Evolutionary conservation across 805 yeast species (phyloP), one percentile per base, ranked within the genome.

Genomic region (Ascoidea asiatica): DNA sequence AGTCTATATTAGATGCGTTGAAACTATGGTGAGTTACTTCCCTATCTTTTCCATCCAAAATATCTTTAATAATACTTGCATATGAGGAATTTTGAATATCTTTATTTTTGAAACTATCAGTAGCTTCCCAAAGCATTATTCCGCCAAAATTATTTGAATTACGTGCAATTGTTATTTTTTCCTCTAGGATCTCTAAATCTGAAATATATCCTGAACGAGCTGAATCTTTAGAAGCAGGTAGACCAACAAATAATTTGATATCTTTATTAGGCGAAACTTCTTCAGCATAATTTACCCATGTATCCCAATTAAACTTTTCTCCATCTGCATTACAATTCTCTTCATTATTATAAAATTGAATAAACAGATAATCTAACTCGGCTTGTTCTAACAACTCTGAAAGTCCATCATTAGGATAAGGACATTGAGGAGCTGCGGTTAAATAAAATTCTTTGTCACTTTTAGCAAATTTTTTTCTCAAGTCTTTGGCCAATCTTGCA

Each of bases 391-490:
- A 62, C 44, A 75, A 69, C 46, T 75, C 70, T 61, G 82, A 82
- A 33, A 79, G 66, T 41, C 61, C 71, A 41, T 75, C 79, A 64
- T 88, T 96, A 18, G 95, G 95, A 59, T 79, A 82, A 21, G 77
- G 81, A 66, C 96, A 89, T 65, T 87, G 95, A 19, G 96, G 96
- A 50, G 96, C 90, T 51, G 95, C 95, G 44, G 94, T 77, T 40
- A 87, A 65, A 59, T 80, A 84, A 65, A 79, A 84, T 22, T 62
- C 53, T 61, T 79, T 82, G 40, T 81, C 67, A 33, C 77, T 65
- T 38, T 67, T 62, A 8, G 67, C 76, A 52, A 72, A 77, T 38
- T 64, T 60, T 45, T 67, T 46, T 80, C 94, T 51, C 56, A 66
- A 41, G 71, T 87, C 53, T 66, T 71, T 43, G 5, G 41, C 82